Conservation (phyloP, 1,284 basidiomycete species). For the Wallemia hederae region DNA sequence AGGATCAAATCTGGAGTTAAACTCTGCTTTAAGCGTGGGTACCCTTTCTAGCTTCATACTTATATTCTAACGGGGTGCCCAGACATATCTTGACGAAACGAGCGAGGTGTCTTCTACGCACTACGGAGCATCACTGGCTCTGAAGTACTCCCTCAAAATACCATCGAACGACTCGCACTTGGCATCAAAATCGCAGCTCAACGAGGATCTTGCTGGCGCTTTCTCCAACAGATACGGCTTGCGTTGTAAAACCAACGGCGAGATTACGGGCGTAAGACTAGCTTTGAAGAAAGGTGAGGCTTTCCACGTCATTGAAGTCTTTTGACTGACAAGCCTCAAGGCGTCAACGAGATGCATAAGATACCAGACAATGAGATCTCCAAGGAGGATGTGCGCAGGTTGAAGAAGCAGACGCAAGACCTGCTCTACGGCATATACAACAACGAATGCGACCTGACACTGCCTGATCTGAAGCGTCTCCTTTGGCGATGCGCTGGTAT, state of each 20-base stretch:
- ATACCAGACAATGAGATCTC: conserved; percentile 29
- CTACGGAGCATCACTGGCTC: conserved; percentile 41
- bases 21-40: not conserved
- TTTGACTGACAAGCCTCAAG: conserved; percentile 5
- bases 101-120: conserved; percentile 32
- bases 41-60: conserved; percentile 29
- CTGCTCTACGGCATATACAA: conserved; percentile 36
- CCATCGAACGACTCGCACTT: conserved; percentile 14
- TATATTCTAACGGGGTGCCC: conserved; percentile 11
- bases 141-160: conserved; percentile 50
- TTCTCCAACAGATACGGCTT: conserved; percentile 9
- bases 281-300: conserved; percentile 19
- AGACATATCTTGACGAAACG: conserved; percentile 56
- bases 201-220: conserved; percentile 11
- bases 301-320: not conserved
- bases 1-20: not conserved
- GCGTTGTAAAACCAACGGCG: conserved; percentile 21
- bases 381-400: conserved; percentile 27
- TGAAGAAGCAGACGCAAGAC: conserved; percentile 37
- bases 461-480: conserved; percentile 53
- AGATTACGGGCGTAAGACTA: conserved; percentile 48
- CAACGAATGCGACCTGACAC: conserved; percentile 37
- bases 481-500: conserved; percentile 65
- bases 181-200: conserved; percentile 1
- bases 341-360: conserved; percentile 29